These are phyloP conservation scores for Fonticula alba DNA, from an alignment of 78 protist genomes.

Conservation along the genomic window DNA sequence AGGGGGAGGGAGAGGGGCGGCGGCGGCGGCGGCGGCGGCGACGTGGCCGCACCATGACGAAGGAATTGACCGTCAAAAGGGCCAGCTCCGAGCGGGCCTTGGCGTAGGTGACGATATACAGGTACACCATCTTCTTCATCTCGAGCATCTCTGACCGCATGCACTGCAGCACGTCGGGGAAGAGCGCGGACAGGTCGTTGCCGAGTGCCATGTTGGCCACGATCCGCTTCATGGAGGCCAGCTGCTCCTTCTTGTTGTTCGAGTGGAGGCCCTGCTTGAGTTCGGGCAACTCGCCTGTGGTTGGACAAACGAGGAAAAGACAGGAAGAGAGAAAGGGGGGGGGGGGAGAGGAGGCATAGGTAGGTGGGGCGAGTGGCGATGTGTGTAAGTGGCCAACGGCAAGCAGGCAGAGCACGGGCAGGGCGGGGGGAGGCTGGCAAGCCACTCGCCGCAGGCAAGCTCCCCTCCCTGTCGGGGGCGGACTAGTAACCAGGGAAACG, in stretches of 20 bases:
- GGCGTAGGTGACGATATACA: conserved; percentile 88
- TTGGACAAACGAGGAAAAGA: not conserved
- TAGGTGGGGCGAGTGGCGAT: no score
- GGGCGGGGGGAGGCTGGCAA: no score
- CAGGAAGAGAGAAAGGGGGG: not conserved
- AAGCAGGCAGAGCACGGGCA: no score
- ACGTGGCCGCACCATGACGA: conserved; percentile 19
- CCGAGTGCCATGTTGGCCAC: conserved; percentile 94
- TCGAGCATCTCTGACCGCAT: conserved; percentile 56
- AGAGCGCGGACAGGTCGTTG: conserved; percentile 54
- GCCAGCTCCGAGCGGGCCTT: conserved; percentile 85
- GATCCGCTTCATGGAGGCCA: conserved; percentile 78
- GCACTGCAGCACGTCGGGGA: conserved; percentile 36
- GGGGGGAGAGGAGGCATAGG: no score
- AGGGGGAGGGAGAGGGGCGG: no score
- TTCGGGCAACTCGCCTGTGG: no score
- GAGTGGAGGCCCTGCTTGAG: no score
- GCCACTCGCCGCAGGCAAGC: no score
- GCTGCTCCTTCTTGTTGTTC: conserved; percentile 13
- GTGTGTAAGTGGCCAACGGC: no score
- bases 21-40: no score
- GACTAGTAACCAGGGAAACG: no score
- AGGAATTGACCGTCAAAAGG: conserved; percentile 76
- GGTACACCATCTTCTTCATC: conserved; percentile 86
- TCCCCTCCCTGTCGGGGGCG: no score